Base-by-base conservation (phyloP, 345 rosid species). In the Syzygium grande region DNA sequence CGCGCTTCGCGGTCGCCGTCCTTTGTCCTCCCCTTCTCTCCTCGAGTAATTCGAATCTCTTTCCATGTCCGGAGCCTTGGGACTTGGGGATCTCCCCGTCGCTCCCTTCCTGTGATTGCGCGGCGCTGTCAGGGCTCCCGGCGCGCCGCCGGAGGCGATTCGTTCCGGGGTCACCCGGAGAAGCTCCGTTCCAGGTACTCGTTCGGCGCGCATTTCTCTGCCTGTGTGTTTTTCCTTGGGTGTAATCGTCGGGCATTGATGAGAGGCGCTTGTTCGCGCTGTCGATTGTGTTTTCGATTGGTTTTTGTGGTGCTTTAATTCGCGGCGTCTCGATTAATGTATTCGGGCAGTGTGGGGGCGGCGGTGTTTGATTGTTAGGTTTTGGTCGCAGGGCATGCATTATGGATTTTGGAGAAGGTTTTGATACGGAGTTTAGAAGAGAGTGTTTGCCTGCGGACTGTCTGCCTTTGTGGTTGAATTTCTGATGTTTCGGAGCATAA, bases 111-210 rank as follows among this genome's bases (percentile, higher is more conserved):
- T 61, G 41, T 83, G 84, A 85, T n/a, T 51, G 54, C 52, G 41
- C 73, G 87, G 52, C 12, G 89, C 87, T 85, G 21, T 34, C 27
- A 84, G n/a, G 65, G 41, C 49, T 38, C 65, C 86, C 87, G 53
- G 79, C n/a, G 22, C 59, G 86, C 86, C 88, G 56, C 77, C 86
- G 30, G 51, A 89, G 88, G 85, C 87, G 88, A 83, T 52, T 63
- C 88, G 87, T 86, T 87, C 65, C 85, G 52, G 46, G 15, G 6
- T 10, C 63, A 30, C 88, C 84, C 1, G 23, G 79, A 68, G 38
- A 77, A 41, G 46, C 89, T 84, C 86, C 90, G 88, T 92, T 90
- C 84, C 86, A 88, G 90, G 91, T 91, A 90, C 85, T 86, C 58
- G 46, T 49, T 77, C 11, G 77, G 86, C 65, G 73, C 85, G 16